Percentiles rank a stretch among this genome's conserved stretches.
These are phyloP conservation scores for Amanita thiersii DNA, from an alignment of 768 basidiomycete species.

Conservation along the genomic window DNA sequence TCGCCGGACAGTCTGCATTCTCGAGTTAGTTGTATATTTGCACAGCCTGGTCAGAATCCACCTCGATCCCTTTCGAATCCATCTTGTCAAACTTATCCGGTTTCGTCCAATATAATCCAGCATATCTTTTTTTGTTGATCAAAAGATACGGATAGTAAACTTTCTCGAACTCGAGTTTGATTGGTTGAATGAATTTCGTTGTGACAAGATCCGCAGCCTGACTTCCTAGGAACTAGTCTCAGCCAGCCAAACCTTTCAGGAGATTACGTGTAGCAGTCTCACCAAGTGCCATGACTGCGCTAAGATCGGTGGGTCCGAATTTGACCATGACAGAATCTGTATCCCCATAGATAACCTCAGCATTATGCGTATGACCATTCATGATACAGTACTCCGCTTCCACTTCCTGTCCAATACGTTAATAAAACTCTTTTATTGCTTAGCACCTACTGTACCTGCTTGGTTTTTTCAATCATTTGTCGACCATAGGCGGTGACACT, in stretches of 20 bases:
- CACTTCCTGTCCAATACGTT: constrained; percentile 51
- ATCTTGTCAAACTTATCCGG: constrained; percentile 97
- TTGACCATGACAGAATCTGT: constrained; percentile 99
- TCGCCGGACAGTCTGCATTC: constrained; percentile 81
- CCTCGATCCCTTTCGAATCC: constrained; percentile 99
- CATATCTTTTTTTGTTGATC: constrained; percentile 98
- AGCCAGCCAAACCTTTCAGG: too few relatives aligned
- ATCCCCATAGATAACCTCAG: constrained; percentile 96
- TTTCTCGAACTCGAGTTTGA: constrained; percentile 99
- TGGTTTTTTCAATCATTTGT: constrained; percentile 98
- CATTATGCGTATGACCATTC: constrained; percentile 82
- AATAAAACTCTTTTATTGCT: not conserved
- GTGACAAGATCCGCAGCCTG: constrained; percentile 94
- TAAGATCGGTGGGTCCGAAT: constrained; percentile 86
- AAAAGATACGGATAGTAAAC: constrained; percentile 98
- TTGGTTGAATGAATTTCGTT: constrained; percentile 84
- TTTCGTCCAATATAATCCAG: constrained; percentile 96
- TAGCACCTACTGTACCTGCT: constrained; percentile 43
- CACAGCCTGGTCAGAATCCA: constrained; percentile 22
- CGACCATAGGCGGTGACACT: constrained; percentile 95
- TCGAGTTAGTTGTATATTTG: constrained; percentile 2
- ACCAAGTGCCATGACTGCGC: constrained; percentile 88
- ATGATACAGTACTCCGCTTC: constrained; percentile 79
- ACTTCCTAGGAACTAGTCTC: constrained; percentile 46
- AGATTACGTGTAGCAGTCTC: constrained; percentile 15